These are phyloP conservation scores for Penicillium sp. DNA, from an alignment of 2,329 filamentous ascomycete genomes.

Conservation along the genomic window DNA sequence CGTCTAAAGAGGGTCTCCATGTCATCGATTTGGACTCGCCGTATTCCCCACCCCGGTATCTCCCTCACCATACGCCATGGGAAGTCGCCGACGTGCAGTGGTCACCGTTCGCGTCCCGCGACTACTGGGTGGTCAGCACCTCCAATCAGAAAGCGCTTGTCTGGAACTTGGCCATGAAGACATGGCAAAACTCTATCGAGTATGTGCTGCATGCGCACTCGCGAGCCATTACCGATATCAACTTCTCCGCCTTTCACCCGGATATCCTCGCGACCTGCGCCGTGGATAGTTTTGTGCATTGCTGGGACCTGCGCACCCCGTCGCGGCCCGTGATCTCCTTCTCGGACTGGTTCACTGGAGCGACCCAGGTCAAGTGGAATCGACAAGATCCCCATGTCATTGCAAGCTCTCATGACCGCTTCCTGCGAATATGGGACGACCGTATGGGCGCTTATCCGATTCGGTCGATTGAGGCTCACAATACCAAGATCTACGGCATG, in stretches of 20 bases:
- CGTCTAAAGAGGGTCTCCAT: slow-evolving; percentile 83
- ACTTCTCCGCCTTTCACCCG: slow-evolving; percentile 89
- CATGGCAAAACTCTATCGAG: slow-evolving; percentile 76
- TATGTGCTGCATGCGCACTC: slow-evolving; percentile 82
- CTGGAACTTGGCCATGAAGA: slow-evolving; percentile 78
- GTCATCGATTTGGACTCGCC: slow-evolving; percentile 91
- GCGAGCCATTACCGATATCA: slow-evolving; percentile 91
- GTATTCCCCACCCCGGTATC: slow-evolving; percentile 78
- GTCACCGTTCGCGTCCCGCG: slow-evolving; percentile 85
- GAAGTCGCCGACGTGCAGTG: slow-evolving; percentile 94
- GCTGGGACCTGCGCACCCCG: slow-evolving; percentile 80
- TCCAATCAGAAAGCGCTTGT: slow-evolving; percentile 92
- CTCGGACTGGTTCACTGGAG: slow-evolving; percentile 89
- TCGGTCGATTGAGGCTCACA: slow-evolving; percentile 80
- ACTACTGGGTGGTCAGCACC: slow-evolving; percentile 92
- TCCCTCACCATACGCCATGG: slow-evolving; percentile 87
- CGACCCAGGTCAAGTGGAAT: slow-evolving; percentile 94
- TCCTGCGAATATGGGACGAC: slow-evolving; percentile 86
- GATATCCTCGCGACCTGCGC: slow-evolving; percentile 87
- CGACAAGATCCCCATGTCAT: slow-evolving; percentile 81
- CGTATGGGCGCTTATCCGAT: slow-evolving; percentile 74
- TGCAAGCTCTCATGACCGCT: slow-evolving; percentile 85
- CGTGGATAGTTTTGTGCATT: slow-evolving; percentile 89
- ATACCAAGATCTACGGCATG: slow-evolving; percentile 90
- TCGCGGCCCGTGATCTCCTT: slow-evolving; percentile 73